phyloP scores from a whole-genome alignment of 805 yeast genomes.

The Pichia deserticola region DNA sequence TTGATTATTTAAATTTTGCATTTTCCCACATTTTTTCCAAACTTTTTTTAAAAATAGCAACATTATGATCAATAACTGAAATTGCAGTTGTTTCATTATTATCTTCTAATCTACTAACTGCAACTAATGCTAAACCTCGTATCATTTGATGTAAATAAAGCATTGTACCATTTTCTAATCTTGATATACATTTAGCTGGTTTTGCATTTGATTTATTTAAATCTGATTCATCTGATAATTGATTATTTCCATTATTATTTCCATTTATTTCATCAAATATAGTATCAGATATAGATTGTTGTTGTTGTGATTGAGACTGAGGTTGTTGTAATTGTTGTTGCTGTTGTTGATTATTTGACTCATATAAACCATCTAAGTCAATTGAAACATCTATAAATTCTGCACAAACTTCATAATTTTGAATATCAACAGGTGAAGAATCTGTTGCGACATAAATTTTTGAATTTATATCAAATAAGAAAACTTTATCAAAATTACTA shows the following conservation, averaged over 20 bases:
- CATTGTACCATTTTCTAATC: slow-evolving; percentile 75
- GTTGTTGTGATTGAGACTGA: not conserved
- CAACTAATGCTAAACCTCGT: slow-evolving; percentile 85
- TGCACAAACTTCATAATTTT: slow-evolving; percentile 93
- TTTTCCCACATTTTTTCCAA: slow-evolving; percentile 65
- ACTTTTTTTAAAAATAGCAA: slow-evolving; percentile 69
- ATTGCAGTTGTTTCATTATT: slow-evolving; percentile 40
- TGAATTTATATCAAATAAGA: slow-evolving; percentile 83
- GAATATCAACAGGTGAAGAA: slow-evolving; percentile 90
- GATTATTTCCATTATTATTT: no score
- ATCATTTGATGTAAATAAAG: slow-evolving; percentile 87
- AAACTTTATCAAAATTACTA: slow-evolving; percentile 87
- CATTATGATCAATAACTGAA: slow-evolving; percentile 82
- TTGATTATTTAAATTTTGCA: slow-evolving; percentile 25
- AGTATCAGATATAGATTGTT: slow-evolving; percentile 2
- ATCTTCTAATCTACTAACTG: slow-evolving; percentile 65
- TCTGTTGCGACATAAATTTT: slow-evolving; percentile 95
- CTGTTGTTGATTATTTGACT: slow-evolving; percentile 14
- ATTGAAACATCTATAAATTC: slow-evolving; percentile 93
- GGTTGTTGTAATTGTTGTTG: not conserved
- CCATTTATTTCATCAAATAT: slow-evolving; percentile 1
- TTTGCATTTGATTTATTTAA: slow-evolving; percentile 3
- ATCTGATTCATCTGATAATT: not conserved
- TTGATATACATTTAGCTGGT: slow-evolving; percentile 53
- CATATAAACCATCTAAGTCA: slow-evolving; percentile 72